A percentile compares a stretch with the other conserved stretches of the same genome.
Evolutionary conservation across 2,329 filamentous ascomycete genomes (phyloP).

Genomic region (Corynespora cassiicola): DNA sequence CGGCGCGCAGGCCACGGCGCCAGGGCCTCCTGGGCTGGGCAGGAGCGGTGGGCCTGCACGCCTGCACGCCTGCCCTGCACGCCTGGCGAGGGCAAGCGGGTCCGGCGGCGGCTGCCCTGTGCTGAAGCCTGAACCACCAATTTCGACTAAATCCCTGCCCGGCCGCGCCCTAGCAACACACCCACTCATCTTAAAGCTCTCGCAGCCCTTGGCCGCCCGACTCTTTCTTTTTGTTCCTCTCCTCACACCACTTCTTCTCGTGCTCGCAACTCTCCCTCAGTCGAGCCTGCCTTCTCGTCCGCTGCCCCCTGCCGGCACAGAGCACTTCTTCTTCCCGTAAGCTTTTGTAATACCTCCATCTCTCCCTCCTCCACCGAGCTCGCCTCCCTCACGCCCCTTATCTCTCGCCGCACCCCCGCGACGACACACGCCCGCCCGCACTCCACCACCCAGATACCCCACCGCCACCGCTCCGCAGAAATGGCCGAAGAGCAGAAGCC

Average conservation of each 20-base stretch:
- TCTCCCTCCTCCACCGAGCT: constrained; percentile 25
- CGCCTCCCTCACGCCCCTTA: constrained; percentile 26
- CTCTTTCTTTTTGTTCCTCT: constrained; percentile 36
- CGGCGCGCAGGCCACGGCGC: constrained; percentile 20
- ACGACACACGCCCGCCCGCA: constrained; percentile 9
- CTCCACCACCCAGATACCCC: constrained; percentile 7
- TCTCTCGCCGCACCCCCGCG: constrained; percentile 16
- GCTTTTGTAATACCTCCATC: constrained; percentile 43
- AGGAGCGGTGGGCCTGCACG: too few species aligned
- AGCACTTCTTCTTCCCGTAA: constrained; percentile 35
- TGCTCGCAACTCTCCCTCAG: constrained; percentile 23
- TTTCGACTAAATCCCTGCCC: constrained; percentile 41
- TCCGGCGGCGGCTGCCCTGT: constrained; percentile 31
- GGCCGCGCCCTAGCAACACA: constrained; percentile 42
- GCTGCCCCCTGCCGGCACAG: constrained; percentile 36
- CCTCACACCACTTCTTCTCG: constrained; percentile 37
- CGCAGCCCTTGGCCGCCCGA: constrained; percentile 32
- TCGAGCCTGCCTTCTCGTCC: constrained; percentile 35
- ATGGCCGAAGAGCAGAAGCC: constrained; percentile 80
- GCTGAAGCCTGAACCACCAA: constrained; percentile 40
- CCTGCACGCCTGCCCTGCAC: not conserved
- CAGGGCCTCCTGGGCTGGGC: too few species aligned
- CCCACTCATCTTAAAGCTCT: constrained; percentile 44
- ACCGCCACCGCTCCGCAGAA: constrained; percentile 46
- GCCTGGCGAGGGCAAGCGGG: constrained; percentile 27